Conservation (phyloP, 1,284 basidiomycete genomes). For the Stygiomarasmius scandens region DNA sequence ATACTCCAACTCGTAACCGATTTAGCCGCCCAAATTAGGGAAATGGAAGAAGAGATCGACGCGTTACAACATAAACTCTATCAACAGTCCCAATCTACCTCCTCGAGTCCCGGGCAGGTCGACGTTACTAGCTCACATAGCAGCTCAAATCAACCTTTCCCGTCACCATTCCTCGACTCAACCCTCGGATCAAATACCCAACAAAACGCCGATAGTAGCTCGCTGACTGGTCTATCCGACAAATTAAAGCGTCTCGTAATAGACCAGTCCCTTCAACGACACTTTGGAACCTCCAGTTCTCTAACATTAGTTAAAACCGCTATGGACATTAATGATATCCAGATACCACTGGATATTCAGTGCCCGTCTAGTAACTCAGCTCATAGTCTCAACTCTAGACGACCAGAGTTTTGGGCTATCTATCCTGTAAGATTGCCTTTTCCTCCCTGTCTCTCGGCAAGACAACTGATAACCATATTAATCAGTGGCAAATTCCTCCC, state of each 20-base stretch:
- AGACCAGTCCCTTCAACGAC: neutral
- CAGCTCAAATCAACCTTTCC: neutral
- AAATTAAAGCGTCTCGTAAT: neutral
- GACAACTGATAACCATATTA: neutral
- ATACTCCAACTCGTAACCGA: conserved; percentile 3
- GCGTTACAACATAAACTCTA: neutral
- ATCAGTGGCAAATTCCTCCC: conserved; percentile 33
- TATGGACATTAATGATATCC: conserved; percentile 51
- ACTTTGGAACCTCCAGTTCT: conserved; percentile 51
- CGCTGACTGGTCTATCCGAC: neutral
- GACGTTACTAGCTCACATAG: neutral
- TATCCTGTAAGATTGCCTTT: conserved; percentile 20
- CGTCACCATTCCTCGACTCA: neutral
- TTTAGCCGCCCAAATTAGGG: conserved; percentile 3
- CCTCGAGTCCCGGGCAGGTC: neutral
- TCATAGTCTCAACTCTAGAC: conserved; percentile 1
- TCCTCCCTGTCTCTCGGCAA: neutral
- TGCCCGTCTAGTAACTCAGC: neutral
- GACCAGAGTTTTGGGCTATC: conserved; percentile 22
- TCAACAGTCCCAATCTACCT: neutral
- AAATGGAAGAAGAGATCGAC: conserved; percentile 7
- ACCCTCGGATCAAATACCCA: neutral
- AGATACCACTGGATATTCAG: conserved; percentile 25
- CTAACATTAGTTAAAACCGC: conserved; percentile 51
- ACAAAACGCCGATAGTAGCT: neutral